These are phyloP conservation scores for Tulasnella sp. DNA, from an alignment of 768 basidiomycete genomes.

Conservation along the genomic window DNA sequence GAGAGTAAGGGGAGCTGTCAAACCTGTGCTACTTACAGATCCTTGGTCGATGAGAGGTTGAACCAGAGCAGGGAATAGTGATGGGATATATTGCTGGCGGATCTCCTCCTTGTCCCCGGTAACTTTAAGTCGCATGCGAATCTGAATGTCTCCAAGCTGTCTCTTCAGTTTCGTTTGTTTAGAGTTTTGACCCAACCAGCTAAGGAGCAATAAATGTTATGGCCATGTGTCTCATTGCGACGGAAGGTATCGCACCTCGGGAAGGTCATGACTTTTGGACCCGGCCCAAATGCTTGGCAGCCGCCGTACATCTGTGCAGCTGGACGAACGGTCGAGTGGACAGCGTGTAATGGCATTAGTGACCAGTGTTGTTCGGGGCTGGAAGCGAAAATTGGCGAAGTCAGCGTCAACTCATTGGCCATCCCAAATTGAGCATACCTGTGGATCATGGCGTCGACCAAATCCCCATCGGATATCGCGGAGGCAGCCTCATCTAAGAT, in stretches of 20 bases:
- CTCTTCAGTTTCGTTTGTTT: conserved; percentile 76
- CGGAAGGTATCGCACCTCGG: conserved; percentile 55
- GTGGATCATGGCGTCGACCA: conserved; percentile 89
- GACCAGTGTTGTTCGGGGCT: conserved; percentile 95
- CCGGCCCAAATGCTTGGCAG: conserved; percentile 57
- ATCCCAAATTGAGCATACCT: conserved; percentile 45
- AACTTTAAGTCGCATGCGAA: conserved; percentile 88
- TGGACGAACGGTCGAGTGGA: conserved; percentile 82
- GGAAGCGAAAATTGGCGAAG: neutral
- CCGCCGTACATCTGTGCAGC: conserved; percentile 75
- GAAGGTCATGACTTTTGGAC: conserved; percentile 57
- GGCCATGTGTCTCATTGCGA: neutral
- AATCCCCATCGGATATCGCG: conserved; percentile 89
- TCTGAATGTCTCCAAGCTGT: conserved; percentile 82
- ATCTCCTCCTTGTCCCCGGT: conserved; percentile 88
- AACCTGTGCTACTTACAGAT: conserved; percentile 46
- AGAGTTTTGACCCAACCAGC: conserved; percentile 98
- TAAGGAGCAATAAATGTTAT: conserved; percentile 30
- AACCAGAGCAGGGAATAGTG: conserved; percentile 75
- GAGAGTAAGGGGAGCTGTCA: neutral
- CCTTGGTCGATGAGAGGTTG: conserved; percentile 68
- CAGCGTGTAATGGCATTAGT: conserved; percentile 87
- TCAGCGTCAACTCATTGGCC: neutral
- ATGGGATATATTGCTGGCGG: conserved; percentile 82
- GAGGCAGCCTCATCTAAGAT: conserved; percentile 84